Evolutionary conservation across 495 filamentous ascomycete species (phyloP), one percentile per base, ranked within the genome.

Genomic region (Xylaria castorea): DNA sequence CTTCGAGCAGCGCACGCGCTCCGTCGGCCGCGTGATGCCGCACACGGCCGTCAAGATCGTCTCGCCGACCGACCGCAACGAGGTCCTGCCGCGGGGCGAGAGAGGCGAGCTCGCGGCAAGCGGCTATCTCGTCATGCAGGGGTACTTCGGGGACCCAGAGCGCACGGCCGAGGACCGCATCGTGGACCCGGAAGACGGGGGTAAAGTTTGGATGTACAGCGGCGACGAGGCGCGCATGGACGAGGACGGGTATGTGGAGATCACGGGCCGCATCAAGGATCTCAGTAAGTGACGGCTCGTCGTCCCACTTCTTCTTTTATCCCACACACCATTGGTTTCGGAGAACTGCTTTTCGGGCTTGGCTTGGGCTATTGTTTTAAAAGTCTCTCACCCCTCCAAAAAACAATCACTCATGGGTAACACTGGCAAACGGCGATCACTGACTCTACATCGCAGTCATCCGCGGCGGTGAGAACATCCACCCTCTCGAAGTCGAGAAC

Each of bases 221-320:
- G 95, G 96, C 22, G 96, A 99, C 76, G 96, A 99, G 82, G 96
- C 94, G n/a, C 83, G 86, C 53, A 95, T 99, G 88, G 94, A 96
- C 71, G 81, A 72, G 20, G 81, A 91, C 7, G 92, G 92, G 27
- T 94, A 90, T 76, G 86, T 93, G 7, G 86, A 85, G 74, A 89
- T 88, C 66, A 88, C 86, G 38, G 85, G 85, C 18, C 77, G 94
- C 18, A 93, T 97, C 75, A 98, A 98, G 82, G 96, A 99, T 78
- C 79, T 98, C 70, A 85, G 66, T 68, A 30, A 68, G 66, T 57
- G 9, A 40, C 18, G n/a, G 30, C 57, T 36, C 30, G 18, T 30
- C 6, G n/a, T 36, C n/a, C n/a, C 30, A 11, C 32, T 9, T 57
- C 53, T 57, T 30, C 22, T 4, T 25, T 27, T 50, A 22, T 50